Evolutionary conservation across 306 rosid species (phyloP), one percentile per base, ranked within the genome.

Genomic region (Corylus avellana): DNA sequence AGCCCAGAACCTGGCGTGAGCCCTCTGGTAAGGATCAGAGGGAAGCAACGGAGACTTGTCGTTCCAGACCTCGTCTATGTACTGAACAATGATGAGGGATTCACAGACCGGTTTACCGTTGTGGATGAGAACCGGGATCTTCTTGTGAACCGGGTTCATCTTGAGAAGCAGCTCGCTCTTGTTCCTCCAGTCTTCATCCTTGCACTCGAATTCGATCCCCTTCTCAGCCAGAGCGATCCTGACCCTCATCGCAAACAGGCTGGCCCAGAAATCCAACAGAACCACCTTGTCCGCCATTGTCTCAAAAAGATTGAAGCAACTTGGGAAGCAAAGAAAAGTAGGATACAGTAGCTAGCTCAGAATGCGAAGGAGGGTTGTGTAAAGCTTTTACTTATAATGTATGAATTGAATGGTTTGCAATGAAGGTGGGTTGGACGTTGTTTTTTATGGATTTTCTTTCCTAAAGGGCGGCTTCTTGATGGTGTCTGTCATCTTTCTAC

Each of bases 141-240:
- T 84, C 88, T 84, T 79, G 17, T 87, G 81, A 71, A 87, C 32
- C 3, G 89, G 89, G 73, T 86, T 86, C 84, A 72, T 75, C 51
- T 78, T n/a, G 17, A 86, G 84, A 0, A 83, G 71, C 4, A 66
- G 63, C 25, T 79, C 61, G 27, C 85, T 84, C 73, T 86, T 84
- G 77, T 78, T 81, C 12, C 5, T 5, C 75, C 78, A 11, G 16
- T 84, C 82, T 63, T 86, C 80, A 0, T 83, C 87, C 72, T 13
- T 74, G 32, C 59, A 44, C 77, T 76, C 79, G 20, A 81, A 78
- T 29, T 80, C 16, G 18, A 86, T 22, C 3, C 84, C 87, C 77
- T 86, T 86, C 29, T 64, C 85, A 3, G 81, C 80, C 47, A 86
- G 75, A 0, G 90, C 87, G 0, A 86, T 72, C 9, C 85, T 42